These are phyloP conservation scores for Colletotrichum gigasporum DNA, from an alignment of 2,329 filamentous ascomycete species.

Conservation along the genomic window DNA sequence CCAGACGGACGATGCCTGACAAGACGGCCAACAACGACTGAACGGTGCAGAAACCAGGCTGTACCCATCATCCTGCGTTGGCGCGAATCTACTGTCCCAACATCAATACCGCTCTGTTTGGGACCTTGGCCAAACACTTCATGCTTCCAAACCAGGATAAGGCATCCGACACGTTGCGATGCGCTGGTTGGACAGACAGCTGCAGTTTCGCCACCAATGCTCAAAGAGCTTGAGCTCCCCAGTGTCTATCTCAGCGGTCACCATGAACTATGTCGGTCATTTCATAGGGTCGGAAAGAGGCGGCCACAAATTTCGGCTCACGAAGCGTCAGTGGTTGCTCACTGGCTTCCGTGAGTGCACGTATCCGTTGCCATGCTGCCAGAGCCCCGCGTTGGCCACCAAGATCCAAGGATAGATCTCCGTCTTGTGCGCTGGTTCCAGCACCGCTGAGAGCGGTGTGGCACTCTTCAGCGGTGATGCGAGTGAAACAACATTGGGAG, in stretches of 20 bases:
- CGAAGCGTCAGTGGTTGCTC: neutral
- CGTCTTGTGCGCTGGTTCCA: neutral
- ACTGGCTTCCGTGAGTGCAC: neutral
- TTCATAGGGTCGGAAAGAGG: neutral
- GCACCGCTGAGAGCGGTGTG: slow-evolving; percentile 14
- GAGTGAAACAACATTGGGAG: slow-evolving; percentile 5
- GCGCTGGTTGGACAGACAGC: too few relatives aligned
- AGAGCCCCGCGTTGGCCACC: neutral
- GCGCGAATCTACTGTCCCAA: too few relatives aligned
- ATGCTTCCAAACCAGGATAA: too few relatives aligned
- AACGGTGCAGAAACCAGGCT: too few relatives aligned
- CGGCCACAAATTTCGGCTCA: neutral
- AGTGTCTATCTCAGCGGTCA: too few relatives aligned
- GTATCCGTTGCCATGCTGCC: slow-evolving; percentile 8
- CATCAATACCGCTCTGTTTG: too few relatives aligned
- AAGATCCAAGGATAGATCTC: neutral
- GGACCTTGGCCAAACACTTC: neutral
- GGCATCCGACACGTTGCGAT: too few relatives aligned
- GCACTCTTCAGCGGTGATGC: slow-evolving; percentile 15
- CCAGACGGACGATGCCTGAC: too few relatives aligned
- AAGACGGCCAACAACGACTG: too few relatives aligned
- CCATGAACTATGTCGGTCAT: neutral
- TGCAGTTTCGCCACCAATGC: too few relatives aligned
- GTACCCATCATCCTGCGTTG: too few relatives aligned
- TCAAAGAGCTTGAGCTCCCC: too few relatives aligned